Evolutionary conservation across 805 yeast genomes (phyloP), one percentile per base, ranked within the genome.

Genomic region (Schwanniomyces vanrijiae): DNA sequence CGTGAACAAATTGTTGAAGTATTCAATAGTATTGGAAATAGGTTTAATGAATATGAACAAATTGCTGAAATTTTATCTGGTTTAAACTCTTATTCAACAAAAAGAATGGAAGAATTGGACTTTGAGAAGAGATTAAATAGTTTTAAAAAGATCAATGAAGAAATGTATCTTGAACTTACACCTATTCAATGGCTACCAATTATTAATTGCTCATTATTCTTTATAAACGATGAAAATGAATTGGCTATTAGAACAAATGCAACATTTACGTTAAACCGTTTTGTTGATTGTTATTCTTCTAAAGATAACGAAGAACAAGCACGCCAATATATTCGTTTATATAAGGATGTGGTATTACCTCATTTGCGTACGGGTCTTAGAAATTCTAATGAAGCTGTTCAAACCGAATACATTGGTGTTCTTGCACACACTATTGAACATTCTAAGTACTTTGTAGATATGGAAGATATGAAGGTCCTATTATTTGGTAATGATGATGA

Each of bases 171-270:
- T 5, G 49, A 59, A 0, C 65, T 87, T 2, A 59, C 78, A 0
- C 69, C 78, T 0, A 37, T 65, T 2, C 89, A 89, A 55, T 94
- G 98, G 98, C 53, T 80, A 8, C 97, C 97, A 2, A 57, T 94
- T 3, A 47, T 94, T 18, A 78, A 85, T 61, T 80, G 83, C 45
- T 74, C 83, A 47, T 71, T 94, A 34, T 90, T 69, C 59, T 88
- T 80, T 60, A 78, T 94, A 47, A 82, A 82, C 47, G 96, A 89
- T 56, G 83, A 82, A 31, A 84, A 82, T 11, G 99, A 92, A 64
- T 71, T 86, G 42, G 84, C 96, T 0, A 69, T 92, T 48, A 78
- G 97, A 64, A 78, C 88, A 0, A 88, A 88, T 58, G 88, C 96
- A 2, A 66, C 88, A 0, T 83, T 78, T 53, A 68, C 82, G 0